Conservation (phyloP, 495 filamentous ascomycete genomes). For the Thermochaetoides thermophila region DNA sequence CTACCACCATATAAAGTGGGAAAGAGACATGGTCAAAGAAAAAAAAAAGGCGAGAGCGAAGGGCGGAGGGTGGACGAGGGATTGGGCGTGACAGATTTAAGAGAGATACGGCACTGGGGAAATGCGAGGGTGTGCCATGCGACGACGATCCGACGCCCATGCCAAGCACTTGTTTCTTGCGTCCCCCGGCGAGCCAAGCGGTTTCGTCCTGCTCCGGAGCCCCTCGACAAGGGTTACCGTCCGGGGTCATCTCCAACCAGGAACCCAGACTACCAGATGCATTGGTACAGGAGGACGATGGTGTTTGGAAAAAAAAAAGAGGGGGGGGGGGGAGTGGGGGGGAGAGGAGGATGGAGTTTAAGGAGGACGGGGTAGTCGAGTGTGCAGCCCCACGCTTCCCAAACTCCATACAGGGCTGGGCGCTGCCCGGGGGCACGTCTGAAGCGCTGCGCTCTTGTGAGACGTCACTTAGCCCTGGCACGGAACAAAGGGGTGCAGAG, state of each 20-base stretch:
- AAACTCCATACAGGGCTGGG: constrained; percentile 27
- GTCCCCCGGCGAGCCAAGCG: constrained; percentile 19
- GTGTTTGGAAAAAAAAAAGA: no score
- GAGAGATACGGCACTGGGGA: no score
- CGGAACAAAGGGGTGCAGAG: no score
- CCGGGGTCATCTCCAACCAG: constrained; percentile 20
- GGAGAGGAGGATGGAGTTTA: constrained; percentile 7
- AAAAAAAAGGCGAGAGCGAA: constrained; percentile 10
- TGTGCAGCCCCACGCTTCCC: constrained; percentile 29
- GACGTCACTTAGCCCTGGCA: no score
- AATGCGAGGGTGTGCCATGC: constrained; percentile 12
- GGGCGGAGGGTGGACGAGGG: constrained; percentile 9
- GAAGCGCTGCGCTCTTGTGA: no score
- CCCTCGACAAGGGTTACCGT: constrained; percentile 5
- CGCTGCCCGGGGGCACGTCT: constrained; percentile 12
- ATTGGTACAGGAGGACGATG: no score
- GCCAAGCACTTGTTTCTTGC: constrained; percentile 31
- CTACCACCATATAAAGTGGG: constrained; percentile 28
- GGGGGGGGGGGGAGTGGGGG: constrained; percentile 10
- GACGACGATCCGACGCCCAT: constrained; percentile 12
- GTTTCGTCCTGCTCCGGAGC: constrained; percentile 14
- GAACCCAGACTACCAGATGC: no score
- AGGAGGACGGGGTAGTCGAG: constrained; percentile 19
- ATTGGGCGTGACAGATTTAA: constrained; percentile 12
- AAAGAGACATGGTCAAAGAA: constrained; percentile 18